phyloP scores from a whole-genome alignment of 169 alveolate genomes.

The Plasmodium berghei region DNA sequence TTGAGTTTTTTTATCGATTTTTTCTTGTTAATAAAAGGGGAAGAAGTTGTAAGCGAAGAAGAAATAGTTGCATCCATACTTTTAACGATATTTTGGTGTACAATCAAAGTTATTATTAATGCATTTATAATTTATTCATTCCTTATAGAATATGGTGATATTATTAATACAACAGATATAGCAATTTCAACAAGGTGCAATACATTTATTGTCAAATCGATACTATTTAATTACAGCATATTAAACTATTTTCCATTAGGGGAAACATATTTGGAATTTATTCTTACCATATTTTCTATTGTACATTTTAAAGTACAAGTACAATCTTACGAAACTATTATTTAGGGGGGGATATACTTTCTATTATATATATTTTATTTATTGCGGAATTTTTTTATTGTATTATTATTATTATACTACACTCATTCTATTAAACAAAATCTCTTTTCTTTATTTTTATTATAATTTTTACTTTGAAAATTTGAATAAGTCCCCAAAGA shows the following conservation, averaged over 20 bases:
- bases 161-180: conserved; percentile 21
- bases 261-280: conserved; percentile 52
- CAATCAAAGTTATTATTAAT: conserved; percentile 24
- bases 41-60: conserved; percentile 72
- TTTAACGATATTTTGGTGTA: conserved; percentile 46
- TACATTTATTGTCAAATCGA: conserved; percentile 31
- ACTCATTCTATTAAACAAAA: no score
- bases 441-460: no score
- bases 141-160: conserved; percentile 1
- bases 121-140: conserved; percentile 36
- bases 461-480: no score
- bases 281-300: conserved; percentile 51
- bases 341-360: conserved; percentile 3
- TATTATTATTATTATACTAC: no score
- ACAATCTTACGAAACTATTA: conserved; percentile 54
- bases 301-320: conserved; percentile 51
- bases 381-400: no score
- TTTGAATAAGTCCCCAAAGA: no score
- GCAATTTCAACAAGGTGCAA: conserved; percentile 33
- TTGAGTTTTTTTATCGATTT: conserved; percentile 53
- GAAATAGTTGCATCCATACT: conserved; percentile 45
- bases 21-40: conserved; percentile 47
- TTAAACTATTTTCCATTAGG: conserved; percentile 36
- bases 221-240: conserved; percentile 18
- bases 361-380: background rate